Conservation (phyloP, 345 rosid genomes). For the Erysimum cheiranthoides region DNA sequence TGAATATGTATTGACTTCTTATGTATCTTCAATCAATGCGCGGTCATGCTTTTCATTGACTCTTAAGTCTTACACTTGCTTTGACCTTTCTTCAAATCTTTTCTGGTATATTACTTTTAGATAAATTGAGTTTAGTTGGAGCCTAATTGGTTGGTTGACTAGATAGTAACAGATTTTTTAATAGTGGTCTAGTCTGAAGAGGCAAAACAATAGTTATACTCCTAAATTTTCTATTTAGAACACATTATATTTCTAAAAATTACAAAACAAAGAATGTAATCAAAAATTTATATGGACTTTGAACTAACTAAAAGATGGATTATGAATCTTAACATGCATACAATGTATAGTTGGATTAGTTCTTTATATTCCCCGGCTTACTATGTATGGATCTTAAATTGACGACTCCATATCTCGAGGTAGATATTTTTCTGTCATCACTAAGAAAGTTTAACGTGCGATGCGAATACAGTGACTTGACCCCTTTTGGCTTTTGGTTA, state of each 20-base stretch:
- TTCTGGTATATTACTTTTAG: no score
- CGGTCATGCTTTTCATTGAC: conserved; percentile 27
- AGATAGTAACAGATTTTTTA: background rate
- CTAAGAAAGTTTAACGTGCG: no score
- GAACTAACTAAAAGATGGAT: background rate
- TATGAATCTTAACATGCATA: background rate
- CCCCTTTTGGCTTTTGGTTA: no score
- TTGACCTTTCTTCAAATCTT: background rate
- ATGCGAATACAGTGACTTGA: no score
- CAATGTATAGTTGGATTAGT: no score
- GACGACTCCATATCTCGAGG: no score
- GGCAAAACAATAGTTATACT: no score
- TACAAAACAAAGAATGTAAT: background rate
- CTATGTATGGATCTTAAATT: no score
- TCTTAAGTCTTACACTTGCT: conserved; percentile 9
- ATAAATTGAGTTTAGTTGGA: background rate
- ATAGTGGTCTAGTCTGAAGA: background rate
- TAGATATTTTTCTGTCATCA: no score
- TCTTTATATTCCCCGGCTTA: no score
- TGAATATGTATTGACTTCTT: conserved; percentile 16
- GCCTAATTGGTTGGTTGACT: conserved; percentile 15
- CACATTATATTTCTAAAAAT: background rate
- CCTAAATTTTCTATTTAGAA: background rate
- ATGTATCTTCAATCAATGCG: conserved; percentile 17
- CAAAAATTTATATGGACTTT: background rate